Conservation (phyloP, 306 rosid species). For the Prunus davidiana region DNA sequence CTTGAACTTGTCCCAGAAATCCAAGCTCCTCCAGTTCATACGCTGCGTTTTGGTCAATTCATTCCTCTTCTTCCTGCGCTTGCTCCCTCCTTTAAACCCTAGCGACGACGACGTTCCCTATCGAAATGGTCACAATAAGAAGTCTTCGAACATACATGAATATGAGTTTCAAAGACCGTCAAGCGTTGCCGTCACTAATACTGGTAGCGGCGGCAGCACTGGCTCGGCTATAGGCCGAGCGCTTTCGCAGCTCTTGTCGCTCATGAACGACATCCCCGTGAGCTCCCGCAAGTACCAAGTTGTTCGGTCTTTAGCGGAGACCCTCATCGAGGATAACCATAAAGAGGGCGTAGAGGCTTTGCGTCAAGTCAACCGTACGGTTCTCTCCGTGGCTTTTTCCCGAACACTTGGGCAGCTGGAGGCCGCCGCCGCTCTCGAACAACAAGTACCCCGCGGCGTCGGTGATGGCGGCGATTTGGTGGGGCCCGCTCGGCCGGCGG, state of each 20-base stretch:
- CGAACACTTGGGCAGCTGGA: conserved; percentile 51
- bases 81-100: conserved; percentile 37
- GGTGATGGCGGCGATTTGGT: background rate
- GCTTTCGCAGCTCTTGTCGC: conserved; percentile 59
- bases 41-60: conserved; percentile 36
- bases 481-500: conserved; percentile 11
- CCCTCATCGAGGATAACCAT: conserved; percentile 51
- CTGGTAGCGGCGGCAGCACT: background rate
- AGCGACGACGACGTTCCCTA: conserved; percentile 8
- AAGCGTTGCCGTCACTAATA: background rate
- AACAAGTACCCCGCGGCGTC: background rate
- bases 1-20: conserved; percentile 20
- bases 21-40: conserved; percentile 43
- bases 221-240: conserved; percentile 59
- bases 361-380: conserved; percentile 54
- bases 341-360: conserved; percentile 38
- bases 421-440: conserved; percentile 3
- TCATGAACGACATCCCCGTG: conserved; percentile 55
- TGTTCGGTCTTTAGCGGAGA: conserved; percentile 66
- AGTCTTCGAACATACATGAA: too few relatives aligned
- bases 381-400: conserved; percentile 48
- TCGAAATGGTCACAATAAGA: background rate
- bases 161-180: background rate
- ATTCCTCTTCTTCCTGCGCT: conserved; percentile 48
- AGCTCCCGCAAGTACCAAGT: conserved; percentile 72